These are phyloP conservation scores for Cephalotrichum gorgonifer DNA, from an alignment of 2,329 filamentous ascomycete genomes.

Conservation along the genomic window DNA sequence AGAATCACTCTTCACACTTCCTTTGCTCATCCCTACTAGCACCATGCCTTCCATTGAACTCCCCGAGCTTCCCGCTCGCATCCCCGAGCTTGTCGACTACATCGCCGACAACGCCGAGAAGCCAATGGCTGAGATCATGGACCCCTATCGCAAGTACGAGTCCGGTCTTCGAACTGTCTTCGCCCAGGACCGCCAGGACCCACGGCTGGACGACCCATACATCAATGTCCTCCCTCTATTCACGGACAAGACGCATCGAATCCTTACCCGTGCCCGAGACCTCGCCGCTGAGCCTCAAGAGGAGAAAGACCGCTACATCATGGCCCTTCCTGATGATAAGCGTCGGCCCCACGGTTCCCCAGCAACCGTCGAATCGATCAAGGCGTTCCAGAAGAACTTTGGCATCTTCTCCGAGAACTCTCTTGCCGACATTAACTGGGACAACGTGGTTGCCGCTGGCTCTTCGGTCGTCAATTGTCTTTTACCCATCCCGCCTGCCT, in stretches of 20 bases:
- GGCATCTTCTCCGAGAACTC: slow-evolving; percentile 72
- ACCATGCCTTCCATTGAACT: slow-evolving; percentile 26
- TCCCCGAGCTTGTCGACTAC: slow-evolving; percentile 36
- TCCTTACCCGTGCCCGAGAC: slow-evolving; percentile 54
- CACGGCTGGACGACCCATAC: slow-evolving; percentile 41
- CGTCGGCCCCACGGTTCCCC: slow-evolving; percentile 53
- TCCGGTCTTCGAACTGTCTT: slow-evolving; percentile 55
- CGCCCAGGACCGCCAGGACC: slow-evolving; percentile 55
- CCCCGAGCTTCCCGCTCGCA: slow-evolving; percentile 35
- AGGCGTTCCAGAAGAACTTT: slow-evolving; percentile 71
- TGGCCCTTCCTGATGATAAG: slow-evolving; percentile 51
- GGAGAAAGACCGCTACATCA: slow-evolving; percentile 57
- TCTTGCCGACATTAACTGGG: slow-evolving; percentile 68
- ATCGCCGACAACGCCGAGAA: slow-evolving; percentile 42
- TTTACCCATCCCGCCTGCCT: slow-evolving; percentile 56
- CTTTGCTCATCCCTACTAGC: neutral
- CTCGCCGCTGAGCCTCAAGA: slow-evolving; percentile 45
- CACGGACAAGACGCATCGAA: slow-evolving; percentile 38
- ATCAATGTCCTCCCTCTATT: slow-evolving; percentile 61
- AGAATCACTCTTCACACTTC: neutral
- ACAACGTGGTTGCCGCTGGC: slow-evolving; percentile 70
- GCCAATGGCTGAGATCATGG: slow-evolving; percentile 46
- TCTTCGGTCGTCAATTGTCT: slow-evolving; percentile 73
- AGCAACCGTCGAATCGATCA: slow-evolving; percentile 56
- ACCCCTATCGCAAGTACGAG: slow-evolving; percentile 60